Base-by-base conservation (phyloP, 306 rosid species). In the Cicer cuneatum region DNA sequence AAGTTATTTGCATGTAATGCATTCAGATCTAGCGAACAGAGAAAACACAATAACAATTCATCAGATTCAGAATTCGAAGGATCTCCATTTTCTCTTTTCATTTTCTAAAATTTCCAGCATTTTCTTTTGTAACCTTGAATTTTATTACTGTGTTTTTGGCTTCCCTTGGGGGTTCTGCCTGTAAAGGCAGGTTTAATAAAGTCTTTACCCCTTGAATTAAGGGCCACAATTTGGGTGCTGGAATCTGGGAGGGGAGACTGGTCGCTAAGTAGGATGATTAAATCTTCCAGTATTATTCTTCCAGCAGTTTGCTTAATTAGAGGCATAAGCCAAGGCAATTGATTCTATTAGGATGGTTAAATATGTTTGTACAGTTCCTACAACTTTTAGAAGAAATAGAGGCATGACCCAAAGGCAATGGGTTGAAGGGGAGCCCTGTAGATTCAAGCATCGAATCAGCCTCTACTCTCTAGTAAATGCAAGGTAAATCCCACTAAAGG, bases 11-110 rank as follows among this genome's bases (percentile, higher is more conserved):
- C 18, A 54, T n/a, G 5, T 24, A 43, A 29, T 45, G 53, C 33
- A 51, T 74, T 62, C 42, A 33, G 58, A 49, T 69, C 16, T 66
- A 46, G 15, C 7, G 16, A 11, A 12, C 9, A 62, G 7, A 46
- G 45, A 4, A 58, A 45, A 60, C 2, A 60, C 38, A 33, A 39
- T 24, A 72, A 72, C 48, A 60, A 35, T 41, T 73, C 8, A 15
- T 10, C 39, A 43, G 68, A 72, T 42, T 43, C 45, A 45, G 38
- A 73, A 58, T 72, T 58, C 33, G n/a, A 45, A 14, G 58, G 38
- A 59, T 29, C 59, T 73, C 4, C 7, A 59, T 59, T 59, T 72
- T 45, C 21, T 67, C 72, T 67, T 47, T 29, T 47, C 72, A 46
- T 7, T 24, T 67, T 68, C 46, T 29, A 33, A 12, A n/a, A 3